Percentiles rank a stretch among this genome's conserved stretches.
Evolutionary conservation across 345 rosid species (phyloP).

Genomic region (Psidium friedrichsthalianum): DNA sequence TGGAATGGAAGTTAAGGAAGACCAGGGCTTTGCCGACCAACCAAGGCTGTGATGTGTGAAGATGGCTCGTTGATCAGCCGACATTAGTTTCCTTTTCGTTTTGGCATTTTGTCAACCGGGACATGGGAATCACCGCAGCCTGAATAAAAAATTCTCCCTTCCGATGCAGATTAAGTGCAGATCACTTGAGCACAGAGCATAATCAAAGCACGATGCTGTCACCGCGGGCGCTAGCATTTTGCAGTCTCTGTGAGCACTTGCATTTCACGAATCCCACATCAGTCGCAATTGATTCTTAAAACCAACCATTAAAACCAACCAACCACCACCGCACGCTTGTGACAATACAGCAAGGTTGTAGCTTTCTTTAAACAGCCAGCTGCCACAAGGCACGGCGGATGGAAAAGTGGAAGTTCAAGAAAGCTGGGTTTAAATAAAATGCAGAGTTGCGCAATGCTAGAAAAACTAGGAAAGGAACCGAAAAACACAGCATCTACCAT

Average conservation of each 20-base stretch:
- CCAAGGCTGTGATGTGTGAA: not conserved
- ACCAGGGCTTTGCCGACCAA: constrained; percentile 46
- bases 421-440: not conserved
- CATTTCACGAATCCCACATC: not conserved
- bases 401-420: not conserved
- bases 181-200: not conserved
- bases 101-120: not conserved
- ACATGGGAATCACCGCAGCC: not conserved
- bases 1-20: constrained; percentile 43
- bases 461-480: not conserved
- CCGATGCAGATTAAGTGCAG: not conserved
- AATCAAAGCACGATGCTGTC: not conserved
- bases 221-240: not conserved
- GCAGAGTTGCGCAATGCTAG: not conserved
- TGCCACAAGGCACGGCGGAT: not conserved
- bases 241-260: not conserved
- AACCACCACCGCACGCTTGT: not conserved
- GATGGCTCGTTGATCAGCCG: not conserved
- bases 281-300: not conserved
- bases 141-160: not conserved
- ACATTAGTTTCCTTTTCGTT: not conserved
- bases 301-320: not conserved
- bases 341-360: not conserved
- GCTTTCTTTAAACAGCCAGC: not conserved
- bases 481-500: not conserved